A percentile compares a stretch with the other conserved stretches of the same genome.
Conservation (phyloP, 208 protist species). For the Leptomonas seymouri region DNA sequence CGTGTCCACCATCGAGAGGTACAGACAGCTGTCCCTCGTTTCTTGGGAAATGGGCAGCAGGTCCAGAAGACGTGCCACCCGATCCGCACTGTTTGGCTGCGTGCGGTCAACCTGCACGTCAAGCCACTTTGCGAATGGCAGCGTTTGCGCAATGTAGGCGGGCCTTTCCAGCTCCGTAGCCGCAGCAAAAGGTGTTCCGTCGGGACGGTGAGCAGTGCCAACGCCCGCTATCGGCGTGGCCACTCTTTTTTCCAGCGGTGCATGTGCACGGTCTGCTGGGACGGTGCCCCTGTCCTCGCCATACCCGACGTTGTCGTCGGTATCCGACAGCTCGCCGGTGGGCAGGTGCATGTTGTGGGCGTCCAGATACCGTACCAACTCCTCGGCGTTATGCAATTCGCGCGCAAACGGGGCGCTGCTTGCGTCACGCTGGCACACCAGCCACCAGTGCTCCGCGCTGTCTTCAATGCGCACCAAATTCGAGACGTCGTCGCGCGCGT, state of each 20-base stretch:
- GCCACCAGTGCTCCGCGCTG: slow-evolving; percentile 70
- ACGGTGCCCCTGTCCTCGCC: not conserved
- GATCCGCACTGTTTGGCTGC: slow-evolving; percentile 28
- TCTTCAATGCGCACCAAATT: slow-evolving; percentile 66
- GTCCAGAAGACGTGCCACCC: slow-evolving; percentile 52
- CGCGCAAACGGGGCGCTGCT: slow-evolving; percentile 56
- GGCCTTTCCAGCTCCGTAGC: not conserved
- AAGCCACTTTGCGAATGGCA: slow-evolving; percentile 71
- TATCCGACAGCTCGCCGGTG: slow-evolving; percentile 7
- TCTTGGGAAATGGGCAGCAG: slow-evolving; percentile 66
- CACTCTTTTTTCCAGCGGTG: not conserved
- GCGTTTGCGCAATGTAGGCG: not conserved
- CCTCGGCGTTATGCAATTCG: slow-evolving; percentile 44
- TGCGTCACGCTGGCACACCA: slow-evolving; percentile 56
- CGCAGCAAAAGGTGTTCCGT: not conserved
- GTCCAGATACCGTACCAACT: slow-evolving; percentile 54
- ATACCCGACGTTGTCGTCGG: not conserved
- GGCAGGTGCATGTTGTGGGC: slow-evolving; percentile 47
- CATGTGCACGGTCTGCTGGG: too few relatives aligned
- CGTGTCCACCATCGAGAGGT: slow-evolving; percentile 60
- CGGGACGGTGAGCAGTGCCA: not conserved
- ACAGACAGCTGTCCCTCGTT: slow-evolving; percentile 67
- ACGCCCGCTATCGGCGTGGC: not conserved
- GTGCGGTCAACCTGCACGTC: slow-evolving; percentile 70
- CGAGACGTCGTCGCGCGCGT: slow-evolving; percentile 17